These are phyloP conservation scores for Trichoderma endophyticum DNA, from an alignment of 2,329 filamentous ascomycete species.

Conservation along the genomic window DNA sequence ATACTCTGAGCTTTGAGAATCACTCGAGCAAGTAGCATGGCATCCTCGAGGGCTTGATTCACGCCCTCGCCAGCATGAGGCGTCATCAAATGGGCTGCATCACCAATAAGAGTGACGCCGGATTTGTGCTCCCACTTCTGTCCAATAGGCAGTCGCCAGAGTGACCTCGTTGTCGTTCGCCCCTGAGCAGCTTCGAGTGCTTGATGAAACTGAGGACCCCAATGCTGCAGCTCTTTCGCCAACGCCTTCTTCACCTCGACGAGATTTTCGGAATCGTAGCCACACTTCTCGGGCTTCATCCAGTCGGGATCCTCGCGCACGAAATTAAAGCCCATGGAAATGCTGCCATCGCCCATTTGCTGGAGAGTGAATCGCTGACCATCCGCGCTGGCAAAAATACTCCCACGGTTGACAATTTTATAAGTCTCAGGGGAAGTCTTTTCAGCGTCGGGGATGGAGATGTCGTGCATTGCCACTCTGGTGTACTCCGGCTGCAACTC, in stretches of 20 bases:
- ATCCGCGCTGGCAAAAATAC: constrained; percentile 42
- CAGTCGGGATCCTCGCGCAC: constrained; percentile 40
- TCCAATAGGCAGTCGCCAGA: constrained; percentile 54
- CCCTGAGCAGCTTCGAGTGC: constrained; percentile 41
- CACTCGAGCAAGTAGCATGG: constrained; percentile 45
- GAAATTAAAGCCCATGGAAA: constrained; percentile 39
- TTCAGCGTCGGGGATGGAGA: constrained; percentile 42
- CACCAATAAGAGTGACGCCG: constrained; percentile 16
- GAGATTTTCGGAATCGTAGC: constrained; percentile 41
- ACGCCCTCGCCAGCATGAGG: constrained; percentile 29
- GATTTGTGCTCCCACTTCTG: constrained; percentile 28
- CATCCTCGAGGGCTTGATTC: constrained; percentile 45
- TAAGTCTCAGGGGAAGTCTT: constrained; percentile 41
- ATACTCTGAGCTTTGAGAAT: constrained; percentile 35
- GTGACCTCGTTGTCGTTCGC: constrained; percentile 38
- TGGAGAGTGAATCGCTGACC: constrained; percentile 39
- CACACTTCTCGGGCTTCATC: constrained; percentile 38
- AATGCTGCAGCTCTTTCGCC: constrained; percentile 39
- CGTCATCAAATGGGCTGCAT: constrained; percentile 16
- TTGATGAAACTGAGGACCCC: constrained; percentile 41
- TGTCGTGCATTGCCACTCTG: constrained; percentile 43
- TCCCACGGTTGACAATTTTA: constrained; percentile 46
- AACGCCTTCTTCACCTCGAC: constrained; percentile 38
- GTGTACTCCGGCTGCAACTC: constrained; percentile 43
- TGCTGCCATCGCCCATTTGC: constrained; percentile 47